A percentile compares a stretch with the other conserved stretches of the same genome.
phyloP scores from a whole-genome alignment of 1,284 basidiomycete genomes.

The Farysia itapuensis region DNA sequence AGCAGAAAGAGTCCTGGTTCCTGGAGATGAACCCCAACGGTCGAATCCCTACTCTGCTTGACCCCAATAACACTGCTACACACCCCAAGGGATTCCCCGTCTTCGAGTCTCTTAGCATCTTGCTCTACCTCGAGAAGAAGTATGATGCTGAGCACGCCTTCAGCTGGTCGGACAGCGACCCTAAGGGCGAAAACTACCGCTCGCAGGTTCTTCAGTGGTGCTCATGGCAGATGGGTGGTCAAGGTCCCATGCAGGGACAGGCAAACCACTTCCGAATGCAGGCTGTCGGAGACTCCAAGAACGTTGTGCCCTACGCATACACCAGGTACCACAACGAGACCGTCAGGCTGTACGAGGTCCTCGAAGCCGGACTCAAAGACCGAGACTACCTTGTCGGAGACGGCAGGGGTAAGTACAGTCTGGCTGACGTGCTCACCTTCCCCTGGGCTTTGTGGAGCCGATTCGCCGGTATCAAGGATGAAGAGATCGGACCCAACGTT shows the following conservation, averaged over 20 bases:
- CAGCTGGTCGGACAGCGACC: slow-evolving; percentile 30
- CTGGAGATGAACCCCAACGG: slow-evolving; percentile 56
- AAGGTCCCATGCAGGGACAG: slow-evolving; percentile 43
- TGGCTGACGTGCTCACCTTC: slow-evolving; percentile 42
- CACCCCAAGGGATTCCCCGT: slow-evolving; percentile 27
- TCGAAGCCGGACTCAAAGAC: slow-evolving; percentile 33
- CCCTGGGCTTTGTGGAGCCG: slow-evolving; percentile 36
- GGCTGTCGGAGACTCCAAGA: slow-evolving; percentile 29
- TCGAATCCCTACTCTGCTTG: slow-evolving; percentile 44
- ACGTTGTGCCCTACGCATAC: slow-evolving; percentile 41
- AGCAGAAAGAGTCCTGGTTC: slow-evolving; percentile 47
- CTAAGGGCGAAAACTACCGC: slow-evolving; percentile 35
- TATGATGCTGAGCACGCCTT: slow-evolving; percentile 45
- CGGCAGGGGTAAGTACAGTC: slow-evolving; percentile 41
- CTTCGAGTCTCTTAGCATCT: slow-evolving; percentile 38
- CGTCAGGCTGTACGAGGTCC: slow-evolving; percentile 40
- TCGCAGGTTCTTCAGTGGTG: slow-evolving; percentile 41
- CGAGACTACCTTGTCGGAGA: slow-evolving; percentile 47
- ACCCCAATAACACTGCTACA: slow-evolving; percentile 36
- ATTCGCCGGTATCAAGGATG: slow-evolving; percentile 17
- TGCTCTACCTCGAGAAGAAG: slow-evolving; percentile 49
- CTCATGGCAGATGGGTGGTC: slow-evolving; percentile 10
- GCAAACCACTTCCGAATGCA: slow-evolving; percentile 43
- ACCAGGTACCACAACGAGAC: slow-evolving; percentile 43
- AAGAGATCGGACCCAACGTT: slow-evolving; percentile 28